Percentiles rank a stretch among this genome's conserved stretches.
Evolutionary conservation across 2,329 filamentous ascomycete genomes (phyloP).

Genomic region (Aspergillus sp.): DNA sequence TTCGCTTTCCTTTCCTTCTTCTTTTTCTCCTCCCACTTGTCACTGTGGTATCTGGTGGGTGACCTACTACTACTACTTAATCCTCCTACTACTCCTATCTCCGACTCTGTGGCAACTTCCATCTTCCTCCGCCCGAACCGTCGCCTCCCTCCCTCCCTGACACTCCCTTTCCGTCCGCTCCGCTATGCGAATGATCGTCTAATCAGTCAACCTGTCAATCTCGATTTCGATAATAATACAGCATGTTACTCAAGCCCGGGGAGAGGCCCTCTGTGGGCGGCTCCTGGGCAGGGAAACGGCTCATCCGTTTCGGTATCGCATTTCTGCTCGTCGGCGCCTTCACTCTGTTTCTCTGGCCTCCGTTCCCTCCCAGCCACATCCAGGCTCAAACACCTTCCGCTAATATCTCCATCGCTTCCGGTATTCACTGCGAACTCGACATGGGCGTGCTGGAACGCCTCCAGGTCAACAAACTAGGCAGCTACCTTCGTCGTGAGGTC

Average conservation of each 20-base stretch:
- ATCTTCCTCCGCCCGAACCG: not conserved
- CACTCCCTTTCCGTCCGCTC: conserved; percentile 1
- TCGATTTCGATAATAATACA: not conserved
- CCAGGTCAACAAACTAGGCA: conserved; percentile 19
- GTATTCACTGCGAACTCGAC: conserved; percentile 23
- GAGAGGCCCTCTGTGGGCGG: conserved; percentile 19
- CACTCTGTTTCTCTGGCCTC: conserved; percentile 21
- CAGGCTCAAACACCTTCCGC: conserved; percentile 10
- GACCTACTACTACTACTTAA: too few relatives aligned
- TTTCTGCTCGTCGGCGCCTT: conserved; percentile 20
- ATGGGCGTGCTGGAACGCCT: conserved; percentile 17
- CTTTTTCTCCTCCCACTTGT: conserved; percentile 8
- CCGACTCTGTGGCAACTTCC: not conserved
- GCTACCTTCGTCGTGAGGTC: conserved; percentile 26
- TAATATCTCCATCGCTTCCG: conserved; percentile 25
- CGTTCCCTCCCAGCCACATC: conserved; percentile 7
- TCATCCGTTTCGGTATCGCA: conserved; percentile 22
- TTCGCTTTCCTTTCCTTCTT: conserved; percentile 5
- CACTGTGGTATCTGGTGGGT: too few relatives aligned
- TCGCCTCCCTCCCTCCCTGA: not conserved
- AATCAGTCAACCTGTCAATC: not conserved
- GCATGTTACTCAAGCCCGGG: conserved; percentile 18
- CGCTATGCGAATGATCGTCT: not conserved
- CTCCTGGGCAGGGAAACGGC: conserved; percentile 27
- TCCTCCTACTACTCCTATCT: not conserved